Percentiles rank a stretch among this genome's conserved stretches.
Conservation (phyloP, 768 basidiomycete species). For the Tricholoma terreum region DNA sequence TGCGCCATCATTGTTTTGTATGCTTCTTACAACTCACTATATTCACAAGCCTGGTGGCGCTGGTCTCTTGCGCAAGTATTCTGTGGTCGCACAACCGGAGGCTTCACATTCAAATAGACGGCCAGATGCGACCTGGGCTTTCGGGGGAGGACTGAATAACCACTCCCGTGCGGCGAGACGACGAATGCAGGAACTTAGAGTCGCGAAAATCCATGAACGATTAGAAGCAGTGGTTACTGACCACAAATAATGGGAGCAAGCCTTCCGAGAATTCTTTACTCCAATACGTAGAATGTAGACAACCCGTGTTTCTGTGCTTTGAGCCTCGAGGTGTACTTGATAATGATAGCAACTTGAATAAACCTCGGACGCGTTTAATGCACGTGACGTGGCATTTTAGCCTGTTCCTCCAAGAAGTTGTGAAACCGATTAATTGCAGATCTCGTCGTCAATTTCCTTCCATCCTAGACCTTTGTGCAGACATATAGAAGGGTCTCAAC, state of each 20-base stretch:
- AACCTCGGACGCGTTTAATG: conserved; percentile 12
- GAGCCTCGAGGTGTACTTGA: background rate
- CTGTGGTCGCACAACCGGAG: conserved; percentile 23
- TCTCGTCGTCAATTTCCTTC: conserved; percentile 8
- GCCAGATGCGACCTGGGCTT: conserved; percentile 59
- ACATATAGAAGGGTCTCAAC: conserved; percentile 2
- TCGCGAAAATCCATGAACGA: conserved; percentile 46
- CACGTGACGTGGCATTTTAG: conserved; percentile 20
- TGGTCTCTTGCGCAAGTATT: conserved; percentile 49
- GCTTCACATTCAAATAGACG: conserved; percentile 15
- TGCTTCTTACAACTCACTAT: background rate
- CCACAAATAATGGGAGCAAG: no score
- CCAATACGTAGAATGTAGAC: background rate
- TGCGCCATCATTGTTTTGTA: conserved; percentile 33
- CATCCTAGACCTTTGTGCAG: conserved; percentile 1
- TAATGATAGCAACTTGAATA: no score
- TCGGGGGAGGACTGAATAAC: conserved; percentile 69
- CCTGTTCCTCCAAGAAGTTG: background rate
- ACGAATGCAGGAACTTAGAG: conserved; percentile 44
- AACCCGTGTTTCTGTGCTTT: background rate
- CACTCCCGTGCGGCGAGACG: conserved; percentile 58
- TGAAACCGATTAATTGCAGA: conserved; percentile 10
- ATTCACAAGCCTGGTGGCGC: conserved; percentile 59
- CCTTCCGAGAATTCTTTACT: background rate
- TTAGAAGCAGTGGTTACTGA: no score